A percentile compares a stretch with the other conserved stretches of the same genome.
These are phyloP conservation scores for Isoetes taiwanensis DNA, from an alignment of 75 land plant species.

Conservation along the genomic window DNA sequence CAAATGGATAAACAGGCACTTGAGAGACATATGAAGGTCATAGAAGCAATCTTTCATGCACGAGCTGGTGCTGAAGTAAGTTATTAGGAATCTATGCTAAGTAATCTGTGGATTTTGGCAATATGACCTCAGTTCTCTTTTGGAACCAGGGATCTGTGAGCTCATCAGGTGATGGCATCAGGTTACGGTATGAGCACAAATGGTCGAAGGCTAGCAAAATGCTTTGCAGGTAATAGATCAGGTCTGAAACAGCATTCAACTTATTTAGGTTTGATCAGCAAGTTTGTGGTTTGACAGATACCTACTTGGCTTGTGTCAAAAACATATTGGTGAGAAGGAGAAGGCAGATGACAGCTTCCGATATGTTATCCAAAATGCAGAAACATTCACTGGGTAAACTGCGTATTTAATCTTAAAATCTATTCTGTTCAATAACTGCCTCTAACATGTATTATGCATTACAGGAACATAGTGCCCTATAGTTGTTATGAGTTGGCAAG, in stretches of 20 bases:
- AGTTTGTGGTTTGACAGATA: conserved; percentile 7
- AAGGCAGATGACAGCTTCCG: conserved; percentile 22
- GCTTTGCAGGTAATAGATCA: conserved; percentile 15
- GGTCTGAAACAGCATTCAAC: background rate
- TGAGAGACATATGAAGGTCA: conserved; percentile 2
- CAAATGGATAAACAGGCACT: conserved; percentile 20
- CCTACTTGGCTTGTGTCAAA: conserved; percentile 19
- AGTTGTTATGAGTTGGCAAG: conserved; percentile 26
- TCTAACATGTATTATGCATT: background rate
- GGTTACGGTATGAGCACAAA: conserved; percentile 15
- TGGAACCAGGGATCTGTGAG: background rate
- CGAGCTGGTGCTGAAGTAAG: background rate
- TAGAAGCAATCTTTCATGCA: conserved; percentile 7
- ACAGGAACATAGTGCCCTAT: conserved; percentile 23
- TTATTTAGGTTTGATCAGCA: background rate
- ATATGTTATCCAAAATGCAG: conserved; percentile 16
- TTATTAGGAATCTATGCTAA: background rate
- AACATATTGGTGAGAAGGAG: conserved; percentile 11
- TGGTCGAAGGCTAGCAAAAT: conserved; percentile 25
- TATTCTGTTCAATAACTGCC: background rate
- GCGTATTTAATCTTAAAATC: background rate
- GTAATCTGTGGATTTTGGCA: background rate
- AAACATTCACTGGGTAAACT: conserved; percentile 10
- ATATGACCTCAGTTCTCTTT: background rate
- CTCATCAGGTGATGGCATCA: background rate